Base-by-base conservation (phyloP, 1,284 basidiomycete species). In the Cryptococcus floricola region DNA sequence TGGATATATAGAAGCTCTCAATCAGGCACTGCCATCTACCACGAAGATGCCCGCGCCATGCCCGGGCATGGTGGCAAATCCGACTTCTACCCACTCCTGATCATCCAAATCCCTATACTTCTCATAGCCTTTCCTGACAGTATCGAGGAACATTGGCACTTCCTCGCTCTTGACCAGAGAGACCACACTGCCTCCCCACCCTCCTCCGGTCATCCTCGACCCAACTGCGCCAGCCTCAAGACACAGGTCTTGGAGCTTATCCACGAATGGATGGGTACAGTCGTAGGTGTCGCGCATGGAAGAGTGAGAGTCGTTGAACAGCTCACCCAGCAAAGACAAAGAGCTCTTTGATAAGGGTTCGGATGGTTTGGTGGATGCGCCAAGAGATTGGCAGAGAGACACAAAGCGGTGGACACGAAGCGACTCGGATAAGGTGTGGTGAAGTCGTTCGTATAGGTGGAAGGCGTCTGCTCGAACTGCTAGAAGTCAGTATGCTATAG, bases 111-210 rank as follows among this genome's bases (percentile, higher is more conserved):
- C 77, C 54, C 80, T 79, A 74, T 87, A 92, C 10, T 84, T 82
- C 19, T 70, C 75, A 69, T 90, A 93, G 16, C 76, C 75, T 19
- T 77, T 76, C 69, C 80, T 83, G 25, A 93, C 78, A 58, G 80
- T 79, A 58, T 77, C 69, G 48, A 92, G 85, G 69, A 94, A 92
- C n/a, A 68, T 61, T 0, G 82, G 80, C 3, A 89, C 87, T 39
- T 82, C 68, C n/a, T 79, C 75, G 63, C 87, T 85, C 7, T 83
- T 81, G 3, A 94, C 86, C 18, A 94, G 81, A 16, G 88, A 89
- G 23, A 94, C 87, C 0, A 87, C 88, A 64, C 89, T 91, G 12
- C 91, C 91, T 50, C 91, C 91, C 90, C 90, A 95, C 2, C 91
- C 91, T 0, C 91, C 91, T 45, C 53, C 54, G 25, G 67, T 68